phyloP scores from a whole-genome alignment of 306 rosid species.

The Rubus idaeus region DNA sequence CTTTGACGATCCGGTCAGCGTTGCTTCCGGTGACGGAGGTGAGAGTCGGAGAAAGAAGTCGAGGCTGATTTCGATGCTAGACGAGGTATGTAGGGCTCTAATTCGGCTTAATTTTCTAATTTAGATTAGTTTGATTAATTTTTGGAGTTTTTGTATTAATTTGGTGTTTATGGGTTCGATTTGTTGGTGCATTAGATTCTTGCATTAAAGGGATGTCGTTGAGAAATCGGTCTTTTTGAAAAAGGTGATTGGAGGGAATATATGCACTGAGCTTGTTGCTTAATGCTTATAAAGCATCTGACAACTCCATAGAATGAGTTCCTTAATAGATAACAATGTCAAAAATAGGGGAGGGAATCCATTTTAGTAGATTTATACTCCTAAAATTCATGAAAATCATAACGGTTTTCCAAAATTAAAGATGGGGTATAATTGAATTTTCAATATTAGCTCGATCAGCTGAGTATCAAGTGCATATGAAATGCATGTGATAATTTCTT shows the following conservation, averaged over 20 bases:
- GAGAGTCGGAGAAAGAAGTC: conserved; percentile 54
- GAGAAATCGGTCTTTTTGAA: conserved; percentile 42
- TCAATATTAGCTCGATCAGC: no score
- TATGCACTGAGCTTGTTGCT: conserved; percentile 57
- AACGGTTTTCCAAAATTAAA: conserved; percentile 32
- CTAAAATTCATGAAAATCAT: conserved; percentile 37
- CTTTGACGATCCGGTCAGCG: conserved; percentile 19
- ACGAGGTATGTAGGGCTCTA: conserved; percentile 55
- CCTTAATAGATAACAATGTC: conserved; percentile 34
- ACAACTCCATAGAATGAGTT: conserved; percentile 47
- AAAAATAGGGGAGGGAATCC: conserved; percentile 56
- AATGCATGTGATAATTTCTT: neutral
- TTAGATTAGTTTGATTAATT: neutral
- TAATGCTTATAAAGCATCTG: conserved; percentile 48
- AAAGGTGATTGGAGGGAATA: conserved; percentile 72
- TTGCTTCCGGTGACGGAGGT: conserved; percentile 25
- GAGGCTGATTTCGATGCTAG: conserved; percentile 64
- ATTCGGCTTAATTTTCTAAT: neutral
- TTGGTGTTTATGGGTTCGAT: conserved; percentile 15
- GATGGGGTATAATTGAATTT: neutral
- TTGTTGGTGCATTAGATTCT: conserved; percentile 51
- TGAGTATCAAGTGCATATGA: neutral
- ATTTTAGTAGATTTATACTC: conserved; percentile 47
- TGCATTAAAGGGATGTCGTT: conserved; percentile 35
- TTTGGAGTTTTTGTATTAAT: conserved; percentile 11